Percentiles rank a stretch among this genome's conserved stretches.
These are phyloP conservation scores for Cladosporium sphaerospermum DNA, from an alignment of 2,329 filamentous ascomycete species.

Conservation along the genomic window DNA sequence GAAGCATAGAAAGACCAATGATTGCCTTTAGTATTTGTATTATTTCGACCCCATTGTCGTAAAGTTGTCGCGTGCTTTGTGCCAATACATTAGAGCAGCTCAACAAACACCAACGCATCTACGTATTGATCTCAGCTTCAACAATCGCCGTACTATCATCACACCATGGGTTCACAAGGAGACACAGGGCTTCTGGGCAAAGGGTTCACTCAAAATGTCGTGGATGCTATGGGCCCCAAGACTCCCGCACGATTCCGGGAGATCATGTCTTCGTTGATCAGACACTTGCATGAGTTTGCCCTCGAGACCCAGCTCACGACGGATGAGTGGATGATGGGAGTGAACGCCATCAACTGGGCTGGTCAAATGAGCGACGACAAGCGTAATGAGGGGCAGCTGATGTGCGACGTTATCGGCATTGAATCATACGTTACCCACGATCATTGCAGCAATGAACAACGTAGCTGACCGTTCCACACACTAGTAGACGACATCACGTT, in stretches of 20 bases:
- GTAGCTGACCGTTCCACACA: background rate
- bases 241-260: conserved; percentile 27
- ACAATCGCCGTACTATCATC: background rate
- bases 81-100: background rate
- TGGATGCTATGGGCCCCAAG: conserved; percentile 32
- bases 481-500: conserved; percentile 9
- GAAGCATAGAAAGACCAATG: background rate
- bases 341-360: conserved; percentile 54
- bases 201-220: conserved; percentile 31
- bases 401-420: conserved; percentile 54
- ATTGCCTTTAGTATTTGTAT: too few relatives aligned
- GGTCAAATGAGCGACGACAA: conserved; percentile 57
- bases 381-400: conserved; percentile 57
- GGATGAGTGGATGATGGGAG: conserved; percentile 53
- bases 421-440: conserved; percentile 31
- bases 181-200: conserved; percentile 18
- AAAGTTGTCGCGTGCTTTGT: too few relatives aligned
- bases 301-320: conserved; percentile 53
- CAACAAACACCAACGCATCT: background rate
- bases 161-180: conserved; percentile 2
- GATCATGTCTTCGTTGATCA: conserved; percentile 46
- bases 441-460: background rate
- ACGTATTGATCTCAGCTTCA: background rate
- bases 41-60: too few relatives aligned
- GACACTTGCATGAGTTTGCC: conserved; percentile 54